Evolutionary conservation across 176 grass and related monocot species (phyloP), one percentile per base, ranked within the genome.

Genomic region (Oryza longistaminata): DNA sequence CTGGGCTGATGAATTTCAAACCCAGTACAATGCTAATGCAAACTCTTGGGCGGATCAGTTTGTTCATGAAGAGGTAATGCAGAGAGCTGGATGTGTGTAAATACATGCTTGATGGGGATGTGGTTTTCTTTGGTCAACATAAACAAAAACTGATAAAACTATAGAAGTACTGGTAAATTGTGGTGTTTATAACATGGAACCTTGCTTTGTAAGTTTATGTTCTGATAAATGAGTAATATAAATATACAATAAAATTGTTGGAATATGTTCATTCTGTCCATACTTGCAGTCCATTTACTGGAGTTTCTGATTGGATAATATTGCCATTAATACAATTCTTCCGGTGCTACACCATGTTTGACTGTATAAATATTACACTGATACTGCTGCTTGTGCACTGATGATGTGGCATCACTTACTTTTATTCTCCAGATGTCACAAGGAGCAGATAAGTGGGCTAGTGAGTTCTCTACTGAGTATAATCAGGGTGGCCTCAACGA

Each of bases 1-100:
- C 88, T 99, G 96, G 96, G 91, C 90, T 89, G 83, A 92, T 91
- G 96, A 96, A 87, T 99, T 89, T 92, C 93, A 94, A 92, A 76
- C 88, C 79, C 93, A 94, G 77, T 78, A 99, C 88, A 91, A 92
- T 91, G 84, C 83, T 83, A 89, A 83, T 85, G 75, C 96, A 53
- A 90, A 88, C 75, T 91, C 91, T 81, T 99, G 96, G 96, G 91
- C 86, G 29, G 96, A 96, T 91, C 93, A 99, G 79, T 99, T 96
- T 96, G 82, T 64, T 44, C 80, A 80, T 46, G 66, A 94, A 92
- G 86, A 99, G 91, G 96, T 99, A 93, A 91, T 87, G 80, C 22
- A 69, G 61, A 83, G 68, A 68, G 39, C 24, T 84, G 75, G 62
- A 70, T 66, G 33, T 71, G 45, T 50, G 52, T 78, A 84, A 77